phyloP scores from a whole-genome alignment of 2,329 filamentous ascomycete genomes.

The Arachnopeziza araneosa region DNA sequence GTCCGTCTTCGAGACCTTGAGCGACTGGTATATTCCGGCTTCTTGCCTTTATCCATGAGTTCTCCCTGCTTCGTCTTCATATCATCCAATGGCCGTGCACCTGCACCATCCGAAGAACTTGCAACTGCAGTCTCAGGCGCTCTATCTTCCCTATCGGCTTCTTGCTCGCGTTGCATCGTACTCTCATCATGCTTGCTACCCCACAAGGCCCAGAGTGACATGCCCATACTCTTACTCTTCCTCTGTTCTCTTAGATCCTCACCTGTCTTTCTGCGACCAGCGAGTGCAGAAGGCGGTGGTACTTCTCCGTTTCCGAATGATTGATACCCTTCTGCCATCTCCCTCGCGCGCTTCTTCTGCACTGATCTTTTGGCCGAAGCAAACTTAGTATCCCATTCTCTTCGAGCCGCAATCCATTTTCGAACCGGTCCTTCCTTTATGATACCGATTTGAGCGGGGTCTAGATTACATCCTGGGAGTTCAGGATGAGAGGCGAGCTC shows the following conservation, averaged over 20 bases:
- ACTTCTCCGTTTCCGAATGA: conserved; percentile 64
- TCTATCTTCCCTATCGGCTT: conserved; percentile 41
- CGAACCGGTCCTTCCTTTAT: conserved; percentile 74
- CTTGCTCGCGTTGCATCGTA: conserved; percentile 56
- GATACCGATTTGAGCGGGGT: conserved; percentile 63
- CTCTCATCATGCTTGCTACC: conserved; percentile 82
- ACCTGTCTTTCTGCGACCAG: conserved; percentile 56
- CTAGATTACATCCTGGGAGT: conserved; percentile 59
- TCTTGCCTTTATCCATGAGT: conserved; percentile 7
- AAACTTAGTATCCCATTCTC: conserved; percentile 69
- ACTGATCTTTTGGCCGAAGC: conserved; percentile 63
- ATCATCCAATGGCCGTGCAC: conserved; percentile 31
- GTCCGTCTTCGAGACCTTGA: conserved; percentile 40
- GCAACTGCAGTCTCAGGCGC: conserved; percentile 30
- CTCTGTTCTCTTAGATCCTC: conserved; percentile 46
- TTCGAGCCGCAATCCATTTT: conserved; percentile 76
- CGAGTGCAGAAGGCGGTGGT: conserved; percentile 80
- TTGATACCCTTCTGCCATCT: conserved; percentile 67
- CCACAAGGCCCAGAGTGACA: conserved; percentile 82
- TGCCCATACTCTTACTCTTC: conserved; percentile 61
- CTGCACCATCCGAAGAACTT: conserved; percentile 38
- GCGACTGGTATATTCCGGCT: conserved; percentile 24
- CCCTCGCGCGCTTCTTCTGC: conserved; percentile 66
- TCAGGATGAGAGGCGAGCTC: conserved; percentile 59
- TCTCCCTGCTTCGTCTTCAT: conserved; percentile 13